These are phyloP conservation scores for Ramaria rubella DNA, from an alignment of 768 basidiomycete species.

Conservation along the genomic window DNA sequence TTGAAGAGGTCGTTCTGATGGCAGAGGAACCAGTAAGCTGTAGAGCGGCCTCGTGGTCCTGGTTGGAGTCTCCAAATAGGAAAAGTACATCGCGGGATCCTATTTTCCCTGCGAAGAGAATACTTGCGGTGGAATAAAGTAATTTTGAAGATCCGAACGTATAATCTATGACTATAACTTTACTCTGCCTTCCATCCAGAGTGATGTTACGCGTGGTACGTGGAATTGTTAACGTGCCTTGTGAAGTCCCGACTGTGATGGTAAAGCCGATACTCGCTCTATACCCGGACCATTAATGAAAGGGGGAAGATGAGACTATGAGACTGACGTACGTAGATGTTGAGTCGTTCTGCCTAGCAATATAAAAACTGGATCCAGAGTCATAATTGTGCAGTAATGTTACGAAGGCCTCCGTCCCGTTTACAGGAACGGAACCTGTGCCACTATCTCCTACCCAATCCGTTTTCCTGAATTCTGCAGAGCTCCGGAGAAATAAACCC, in stretches of 20 bases:
- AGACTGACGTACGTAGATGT: constrained; percentile 23
- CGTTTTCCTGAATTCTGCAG: constrained; percentile 75
- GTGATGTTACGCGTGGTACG: constrained; percentile 45
- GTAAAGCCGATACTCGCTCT: constrained; percentile 51
- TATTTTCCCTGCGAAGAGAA: constrained; percentile 61
- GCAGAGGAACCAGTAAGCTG: constrained; percentile 30
- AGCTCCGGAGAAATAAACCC: constrained; percentile 71
- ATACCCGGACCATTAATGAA: no score
- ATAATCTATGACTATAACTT: constrained; percentile 67
- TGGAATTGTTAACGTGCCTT: constrained; percentile 51
- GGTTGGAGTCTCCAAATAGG: constrained; percentile 45
- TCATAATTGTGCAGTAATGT: constrained; percentile 69
- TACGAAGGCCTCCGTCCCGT: constrained; percentile 45
- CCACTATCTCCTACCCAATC: constrained; percentile 61
- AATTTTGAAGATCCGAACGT: constrained; percentile 56
- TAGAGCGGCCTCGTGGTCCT: constrained; percentile 44
- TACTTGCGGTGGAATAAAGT: constrained; percentile 65
- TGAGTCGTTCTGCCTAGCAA: constrained; percentile 61
- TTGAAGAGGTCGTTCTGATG: constrained; percentile 29
- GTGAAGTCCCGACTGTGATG: constrained; percentile 49
- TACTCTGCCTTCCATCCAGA: constrained; percentile 65
- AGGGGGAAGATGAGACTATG: no score
- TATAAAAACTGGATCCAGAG: constrained; percentile 57
- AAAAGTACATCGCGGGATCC: constrained; percentile 58
- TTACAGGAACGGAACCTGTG: constrained; percentile 37